Percentiles rank a stretch among this genome's conserved stretches.
These are phyloP conservation scores for Aspergillus homomorphus DNA, from an alignment of 495 filamentous ascomycete species.

Conservation along the genomic window DNA sequence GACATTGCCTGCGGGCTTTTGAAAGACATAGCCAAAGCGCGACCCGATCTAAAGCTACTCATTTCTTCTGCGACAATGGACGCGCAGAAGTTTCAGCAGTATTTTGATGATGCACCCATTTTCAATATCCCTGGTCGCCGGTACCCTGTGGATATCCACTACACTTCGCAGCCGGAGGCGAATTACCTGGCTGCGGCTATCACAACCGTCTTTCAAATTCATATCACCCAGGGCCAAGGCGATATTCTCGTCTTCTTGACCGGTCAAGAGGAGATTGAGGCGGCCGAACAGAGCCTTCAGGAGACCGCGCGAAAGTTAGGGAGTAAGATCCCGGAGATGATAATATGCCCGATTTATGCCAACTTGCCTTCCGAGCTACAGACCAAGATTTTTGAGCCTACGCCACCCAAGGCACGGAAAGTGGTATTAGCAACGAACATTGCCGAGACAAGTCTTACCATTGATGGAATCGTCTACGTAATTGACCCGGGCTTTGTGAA, in stretches of 20 bases:
- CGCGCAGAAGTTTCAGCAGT: constrained; percentile 86
- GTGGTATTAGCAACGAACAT: constrained; percentile 90
- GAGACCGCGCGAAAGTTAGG: constrained; percentile 81
- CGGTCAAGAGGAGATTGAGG: constrained; percentile 88
- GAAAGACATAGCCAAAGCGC: constrained; percentile 84
- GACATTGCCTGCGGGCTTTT: constrained; percentile 89
- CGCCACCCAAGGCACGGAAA: constrained; percentile 74
- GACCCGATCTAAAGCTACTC: constrained; percentile 85
- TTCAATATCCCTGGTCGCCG: constrained; percentile 92
- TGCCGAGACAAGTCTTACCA: constrained; percentile 84
- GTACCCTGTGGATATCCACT: constrained; percentile 90
- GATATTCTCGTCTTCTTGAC: constrained; percentile 92
- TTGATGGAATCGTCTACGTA: constrained; percentile 88
- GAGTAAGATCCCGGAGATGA: constrained; percentile 77
- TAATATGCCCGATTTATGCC: constrained; percentile 85
- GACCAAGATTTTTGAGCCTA: constrained; percentile 86
- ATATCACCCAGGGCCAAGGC: constrained; percentile 79
- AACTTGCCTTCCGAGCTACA: constrained; percentile 85
- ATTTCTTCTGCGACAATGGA: constrained; percentile 97
- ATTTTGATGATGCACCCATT: constrained; percentile 93
- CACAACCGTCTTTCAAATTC: constrained; percentile 94
- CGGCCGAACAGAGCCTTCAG: constrained; percentile 72
- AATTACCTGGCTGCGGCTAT: constrained; percentile 92
- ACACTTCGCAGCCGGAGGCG: constrained; percentile 86
- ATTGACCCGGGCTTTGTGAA: constrained; percentile 93